Conservation (phyloP, 495 filamentous ascomycete species). For the Aspergillus haitiensis region DNA sequence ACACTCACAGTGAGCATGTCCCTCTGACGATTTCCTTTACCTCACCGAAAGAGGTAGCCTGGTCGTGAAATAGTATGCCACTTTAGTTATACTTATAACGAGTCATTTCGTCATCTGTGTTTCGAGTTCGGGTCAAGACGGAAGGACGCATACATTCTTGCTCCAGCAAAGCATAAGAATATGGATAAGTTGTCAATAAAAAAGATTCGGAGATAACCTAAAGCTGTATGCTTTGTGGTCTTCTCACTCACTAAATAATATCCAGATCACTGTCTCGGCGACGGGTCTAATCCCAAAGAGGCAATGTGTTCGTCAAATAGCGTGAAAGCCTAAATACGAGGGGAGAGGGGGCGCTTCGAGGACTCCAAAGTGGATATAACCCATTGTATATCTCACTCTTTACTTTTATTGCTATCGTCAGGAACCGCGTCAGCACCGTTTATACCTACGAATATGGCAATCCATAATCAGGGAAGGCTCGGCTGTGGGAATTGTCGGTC, state of each 20-base stretch:
- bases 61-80: neutral
- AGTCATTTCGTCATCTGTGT: too few relatives aligned
- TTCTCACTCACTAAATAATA: neutral
- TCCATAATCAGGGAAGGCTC: neutral
- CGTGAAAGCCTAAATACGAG: neutral
- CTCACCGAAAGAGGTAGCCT: neutral
- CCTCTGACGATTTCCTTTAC: neutral
- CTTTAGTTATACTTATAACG: neutral
- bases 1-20: neutral
- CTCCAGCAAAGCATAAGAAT: too few relatives aligned
- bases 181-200: too few relatives aligned
- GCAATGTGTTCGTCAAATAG: constrained; percentile 5
- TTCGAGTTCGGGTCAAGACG: too few relatives aligned
- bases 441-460: neutral
- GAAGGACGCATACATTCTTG: too few relatives aligned
- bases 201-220: neutral
- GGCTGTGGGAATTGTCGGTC: constrained; percentile 8
- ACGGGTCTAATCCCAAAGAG: neutral
- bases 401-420: neutral
- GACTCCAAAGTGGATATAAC: neutral
- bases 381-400: neutral
- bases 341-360: neutral
- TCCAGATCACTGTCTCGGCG: neutral
- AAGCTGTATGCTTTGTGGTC: neutral
- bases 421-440: neutral